Conservation (phyloP, 2,329 filamentous ascomycete species). For the Pseudocercospora vitis region DNA sequence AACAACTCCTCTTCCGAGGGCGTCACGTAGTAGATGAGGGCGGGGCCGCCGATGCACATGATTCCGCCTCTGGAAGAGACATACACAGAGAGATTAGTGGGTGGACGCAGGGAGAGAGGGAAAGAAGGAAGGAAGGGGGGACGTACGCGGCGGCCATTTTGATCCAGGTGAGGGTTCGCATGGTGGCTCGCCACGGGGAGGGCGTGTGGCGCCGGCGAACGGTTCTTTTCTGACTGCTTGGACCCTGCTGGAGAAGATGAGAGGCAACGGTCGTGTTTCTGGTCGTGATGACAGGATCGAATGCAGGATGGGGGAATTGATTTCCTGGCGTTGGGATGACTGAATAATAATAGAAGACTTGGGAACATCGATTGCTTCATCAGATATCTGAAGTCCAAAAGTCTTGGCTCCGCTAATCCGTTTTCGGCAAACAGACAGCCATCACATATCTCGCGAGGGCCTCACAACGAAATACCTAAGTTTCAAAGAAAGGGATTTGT, state of each 20-base stretch:
- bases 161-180: constrained; percentile 53
- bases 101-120: constrained; percentile 1
- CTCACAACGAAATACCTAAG: too few species aligned
- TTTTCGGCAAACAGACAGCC: too few species aligned
- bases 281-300: too few species aligned
- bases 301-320: too few species aligned
- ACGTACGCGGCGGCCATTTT: constrained; percentile 73
- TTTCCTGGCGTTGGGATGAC: too few species aligned
- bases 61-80: constrained; percentile 60
- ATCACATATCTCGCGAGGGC: too few species aligned
- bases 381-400: constrained; percentile 2
- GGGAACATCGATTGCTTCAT: constrained; percentile 15
- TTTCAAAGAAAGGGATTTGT: too few species aligned
- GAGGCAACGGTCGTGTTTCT: too few species aligned
- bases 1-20: constrained; percentile 92
- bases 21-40: constrained; percentile 73
- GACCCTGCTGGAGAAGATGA: too few species aligned
- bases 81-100: constrained; percentile 3
- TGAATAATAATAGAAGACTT: too few species aligned
- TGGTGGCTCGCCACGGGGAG: constrained; percentile 33
- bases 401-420: neutral
- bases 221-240: too few species aligned
- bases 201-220: too few species aligned
- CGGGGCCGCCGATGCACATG: constrained; percentile 80
- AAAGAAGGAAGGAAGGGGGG: constrained; percentile 7